A percentile compares a stretch with the other conserved stretches of the same genome.
Conservation (phyloP, 306 rosid genomes). For the Medicago lupulina region DNA sequence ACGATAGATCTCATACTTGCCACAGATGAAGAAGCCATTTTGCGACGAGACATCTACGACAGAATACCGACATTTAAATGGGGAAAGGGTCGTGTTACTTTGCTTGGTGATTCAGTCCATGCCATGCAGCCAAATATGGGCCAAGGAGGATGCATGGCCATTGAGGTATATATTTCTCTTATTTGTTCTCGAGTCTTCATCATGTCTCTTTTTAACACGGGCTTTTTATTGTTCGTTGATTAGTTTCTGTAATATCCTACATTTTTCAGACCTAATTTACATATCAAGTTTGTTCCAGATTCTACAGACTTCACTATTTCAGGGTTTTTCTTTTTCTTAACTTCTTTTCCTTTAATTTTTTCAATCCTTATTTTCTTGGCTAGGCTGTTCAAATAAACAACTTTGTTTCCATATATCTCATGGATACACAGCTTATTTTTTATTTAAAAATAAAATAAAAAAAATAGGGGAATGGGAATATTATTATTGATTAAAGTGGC, state of each 20-base stretch:
- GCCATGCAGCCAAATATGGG: conserved; percentile 99
- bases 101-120: conserved; percentile 97
- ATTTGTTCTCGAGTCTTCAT: not conserved
- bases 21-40: conserved; percentile 88
- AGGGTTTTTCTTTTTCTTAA: conserved; percentile 1
- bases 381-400: conserved; percentile 7
- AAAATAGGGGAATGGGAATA: not conserved
- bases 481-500: not conserved
- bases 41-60: conserved; percentile 95
- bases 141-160: conserved; percentile 99
- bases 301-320: not conserved
- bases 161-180: conserved; percentile 61
- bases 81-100: conserved; percentile 92
- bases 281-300: conserved; percentile 9
- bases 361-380: conserved; percentile 5
- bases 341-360: not conserved
- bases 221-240: not conserved
- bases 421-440: not conserved
- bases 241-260: conserved; percentile 4
- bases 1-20: conserved; percentile 77
- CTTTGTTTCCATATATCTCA: not conserved
- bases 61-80: conserved; percentile 75
- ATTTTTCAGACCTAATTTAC: conserved; percentile 27
- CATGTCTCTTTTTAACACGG: not conserved
- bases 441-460: no score